Evolutionary conservation across 179 eudicot genomes (phyloP), one percentile per base, ranked within the genome.

Genomic region (Beta corolliflora): DNA sequence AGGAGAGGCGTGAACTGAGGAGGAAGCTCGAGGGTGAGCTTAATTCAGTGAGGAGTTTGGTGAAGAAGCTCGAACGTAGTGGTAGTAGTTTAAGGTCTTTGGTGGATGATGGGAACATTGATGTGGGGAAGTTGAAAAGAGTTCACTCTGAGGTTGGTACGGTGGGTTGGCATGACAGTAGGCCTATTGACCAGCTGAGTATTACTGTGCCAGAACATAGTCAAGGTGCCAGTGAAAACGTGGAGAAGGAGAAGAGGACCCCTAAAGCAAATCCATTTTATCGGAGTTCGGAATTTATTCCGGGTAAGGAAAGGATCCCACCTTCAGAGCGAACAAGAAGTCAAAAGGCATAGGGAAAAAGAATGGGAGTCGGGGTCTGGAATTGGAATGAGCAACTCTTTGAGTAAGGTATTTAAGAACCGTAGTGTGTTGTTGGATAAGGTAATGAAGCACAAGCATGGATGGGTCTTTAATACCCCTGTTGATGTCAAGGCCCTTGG

Each of bases 191-290:
- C 59, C 93, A 84, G 81, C 83, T 90, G 75, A 90, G 86, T 83
- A 80, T 86, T 65, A 81, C 90, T 36, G 85, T 91, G 44, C 53
- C 83, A 8, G 97, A 89, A 77, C 86, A 84, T 77, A 91, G 86
- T 77, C 90, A 83, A 74, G 88, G 88, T 67, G 84, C 72, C 54
- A 84, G 88, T 84, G 92, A 89, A 29, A 82, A 75, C 74, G 55
- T 79, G 63, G 99, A 90, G 78, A 95, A 92, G 77, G 95, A 93
- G 71, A 92, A 90, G 89, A 85, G 97, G 83, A 91, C 93, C 2
- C 96, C 93, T 0, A 93, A 87, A 81, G 97, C 85, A 1, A 91
- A 91, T 65, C 91, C 88, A 83, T 88, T 86, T 61, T 92, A 90
- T 82, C 87, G 87, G 81, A 92, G 87, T 70, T 79, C 91, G 0